Percentiles rank a stretch among this genome's conserved stretches.
phyloP scores from a whole-genome alignment of 768 basidiomycete species.

The Mrakia gelida region DNA sequence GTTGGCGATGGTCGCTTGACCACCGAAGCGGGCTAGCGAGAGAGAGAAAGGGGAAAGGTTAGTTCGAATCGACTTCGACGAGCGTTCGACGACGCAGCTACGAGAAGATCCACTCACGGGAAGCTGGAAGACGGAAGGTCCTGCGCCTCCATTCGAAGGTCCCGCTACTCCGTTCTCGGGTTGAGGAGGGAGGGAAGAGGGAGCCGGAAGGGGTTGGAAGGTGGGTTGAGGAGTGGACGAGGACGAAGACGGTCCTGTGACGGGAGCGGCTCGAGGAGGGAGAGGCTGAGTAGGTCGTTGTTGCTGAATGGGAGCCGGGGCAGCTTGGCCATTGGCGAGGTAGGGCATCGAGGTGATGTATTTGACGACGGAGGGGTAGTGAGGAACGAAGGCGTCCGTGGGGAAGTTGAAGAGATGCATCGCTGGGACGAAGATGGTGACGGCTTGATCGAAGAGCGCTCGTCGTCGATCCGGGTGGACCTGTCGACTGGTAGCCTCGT shows the following conservation, averaged over 20 bases:
- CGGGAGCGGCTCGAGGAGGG: neutral
- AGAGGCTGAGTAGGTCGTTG: neutral
- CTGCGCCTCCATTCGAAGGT: neutral
- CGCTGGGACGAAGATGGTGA: slow-evolving; percentile 1
- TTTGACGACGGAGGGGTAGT: neutral
- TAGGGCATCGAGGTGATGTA: neutral
- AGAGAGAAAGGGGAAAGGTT: too few species aligned
- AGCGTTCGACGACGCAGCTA: neutral
- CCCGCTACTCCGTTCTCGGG: neutral
- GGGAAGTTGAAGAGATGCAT: slow-evolving; percentile 7
- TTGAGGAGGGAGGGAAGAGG: neutral
- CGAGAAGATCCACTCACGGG: neutral
- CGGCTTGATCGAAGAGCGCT: neutral
- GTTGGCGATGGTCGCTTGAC: neutral
- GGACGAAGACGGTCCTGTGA: too few species aligned
- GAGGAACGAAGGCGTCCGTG: slow-evolving; percentile 1
- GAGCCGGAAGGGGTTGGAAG: neutral
- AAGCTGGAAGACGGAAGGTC: neutral
- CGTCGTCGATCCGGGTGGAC: slow-evolving; percentile 7
- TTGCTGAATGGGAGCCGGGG: neutral
- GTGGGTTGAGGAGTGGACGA: neutral
- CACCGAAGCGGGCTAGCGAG: neutral
- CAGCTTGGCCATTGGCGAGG: neutral
- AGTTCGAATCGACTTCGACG: neutral
- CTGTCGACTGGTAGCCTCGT: neutral